Evolutionary conservation across 2,329 filamentous ascomycete genomes (phyloP).

Genomic region (Botryotinia narcissicola): DNA sequence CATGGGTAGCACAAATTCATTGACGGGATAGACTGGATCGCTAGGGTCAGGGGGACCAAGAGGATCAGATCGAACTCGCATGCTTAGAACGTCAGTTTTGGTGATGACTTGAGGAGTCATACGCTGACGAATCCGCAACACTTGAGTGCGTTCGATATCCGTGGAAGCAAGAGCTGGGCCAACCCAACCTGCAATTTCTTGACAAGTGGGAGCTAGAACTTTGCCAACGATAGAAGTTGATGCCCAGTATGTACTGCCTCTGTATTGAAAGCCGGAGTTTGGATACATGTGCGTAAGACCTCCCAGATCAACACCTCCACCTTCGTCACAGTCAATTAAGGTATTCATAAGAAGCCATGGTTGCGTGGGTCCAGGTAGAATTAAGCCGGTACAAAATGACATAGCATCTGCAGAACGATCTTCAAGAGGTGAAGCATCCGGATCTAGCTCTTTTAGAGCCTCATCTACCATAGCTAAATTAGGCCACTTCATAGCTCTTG

Average conservation of each 20-base stretch:
- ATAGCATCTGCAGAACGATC: slow-evolving; percentile 67
- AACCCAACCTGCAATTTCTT: slow-evolving; percentile 69
- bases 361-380: slow-evolving; percentile 67
- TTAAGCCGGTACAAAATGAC: slow-evolving; percentile 73
- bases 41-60: slow-evolving; percentile 57
- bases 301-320: slow-evolving; percentile 62
- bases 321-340: slow-evolving; percentile 71
- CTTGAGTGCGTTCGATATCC: slow-evolving; percentile 66
- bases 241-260: slow-evolving; percentile 76
- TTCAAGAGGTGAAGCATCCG: slow-evolving; percentile 54
- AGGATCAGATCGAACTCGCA: slow-evolving; percentile 66
- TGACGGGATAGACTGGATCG: slow-evolving; percentile 57
- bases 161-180: slow-evolving; percentile 67
- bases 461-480: slow-evolving; percentile 65
- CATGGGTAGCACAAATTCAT: slow-evolving; percentile 62
- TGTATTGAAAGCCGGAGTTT: slow-evolving; percentile 73
- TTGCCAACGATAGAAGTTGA: slow-evolving; percentile 70
- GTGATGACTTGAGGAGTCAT: slow-evolving; percentile 55
- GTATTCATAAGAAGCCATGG: slow-evolving; percentile 78
- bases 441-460: slow-evolving; percentile 54
- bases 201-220: slow-evolving; percentile 70
- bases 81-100: slow-evolving; percentile 60
- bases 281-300: slow-evolving; percentile 67
- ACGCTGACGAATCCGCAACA: slow-evolving; percentile 64
- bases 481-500: slow-evolving; percentile 73